Evolutionary conservation across 176 grass and related monocot genomes (phyloP).

Genomic region (Eleusine coracana): DNA sequence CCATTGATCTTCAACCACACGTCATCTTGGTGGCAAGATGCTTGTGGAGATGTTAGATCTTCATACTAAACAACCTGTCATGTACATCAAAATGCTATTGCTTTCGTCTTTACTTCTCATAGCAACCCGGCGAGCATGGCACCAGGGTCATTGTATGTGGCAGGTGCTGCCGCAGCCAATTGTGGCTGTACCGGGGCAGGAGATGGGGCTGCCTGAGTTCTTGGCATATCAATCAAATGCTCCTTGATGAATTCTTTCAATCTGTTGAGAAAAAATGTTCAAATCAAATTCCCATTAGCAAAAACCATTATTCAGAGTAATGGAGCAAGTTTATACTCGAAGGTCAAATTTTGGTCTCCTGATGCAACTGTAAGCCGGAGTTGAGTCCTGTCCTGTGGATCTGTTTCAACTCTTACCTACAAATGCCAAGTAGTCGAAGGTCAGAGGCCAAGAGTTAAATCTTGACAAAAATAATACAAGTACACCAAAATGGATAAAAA

Average conservation of each 20-base stretch:
- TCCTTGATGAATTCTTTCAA: slow-evolving; percentile 97
- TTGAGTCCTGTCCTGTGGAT: slow-evolving; percentile 94
- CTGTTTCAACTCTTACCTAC: slow-evolving; percentile 87
- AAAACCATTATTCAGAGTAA: slow-evolving; percentile 20
- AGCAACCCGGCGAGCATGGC: slow-evolving; percentile 88
- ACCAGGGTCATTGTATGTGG: slow-evolving; percentile 80
- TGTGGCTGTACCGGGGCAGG: slow-evolving; percentile 52
- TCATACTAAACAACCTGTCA: slow-evolving; percentile 41
- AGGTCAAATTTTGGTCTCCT: slow-evolving; percentile 91
- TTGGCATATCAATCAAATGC: slow-evolving; percentile 73
- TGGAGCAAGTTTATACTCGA: slow-evolving; percentile 61
- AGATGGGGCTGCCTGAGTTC: slow-evolving; percentile 31
- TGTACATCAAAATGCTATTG: slow-evolving; percentile 44
- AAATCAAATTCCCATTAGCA: slow-evolving; percentile 20
- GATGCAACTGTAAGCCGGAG: slow-evolving; percentile 90
- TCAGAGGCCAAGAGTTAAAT: not conserved
- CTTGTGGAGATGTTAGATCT: slow-evolving; percentile 52
- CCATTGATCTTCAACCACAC: slow-evolving; percentile 35
- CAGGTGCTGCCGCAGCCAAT: slow-evolving; percentile 49
- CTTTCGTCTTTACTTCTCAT: slow-evolving; percentile 49
- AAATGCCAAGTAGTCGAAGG: slow-evolving; percentile 35
- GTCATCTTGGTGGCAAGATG: slow-evolving; percentile 45
- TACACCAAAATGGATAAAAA: not conserved
- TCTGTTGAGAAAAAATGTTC: slow-evolving; percentile 47
- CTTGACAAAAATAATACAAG: not conserved